Evolutionary conservation across 371 early-diverging fungal species (phyloP).

Genomic region (Umbelopsis sp.): DNA sequence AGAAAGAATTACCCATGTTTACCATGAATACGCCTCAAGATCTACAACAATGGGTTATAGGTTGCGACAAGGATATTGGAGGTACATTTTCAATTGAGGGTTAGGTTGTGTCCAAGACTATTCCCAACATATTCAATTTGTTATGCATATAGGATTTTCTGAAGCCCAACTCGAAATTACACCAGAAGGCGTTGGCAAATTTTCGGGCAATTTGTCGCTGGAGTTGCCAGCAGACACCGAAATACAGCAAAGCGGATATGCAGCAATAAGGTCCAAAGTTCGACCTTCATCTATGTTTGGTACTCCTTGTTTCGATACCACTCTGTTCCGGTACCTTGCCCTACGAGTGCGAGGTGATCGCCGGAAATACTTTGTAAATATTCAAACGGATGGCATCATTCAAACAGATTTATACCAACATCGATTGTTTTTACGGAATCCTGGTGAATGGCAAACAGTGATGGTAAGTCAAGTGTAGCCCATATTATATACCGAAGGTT

Average conservation of each 20-base stretch:
- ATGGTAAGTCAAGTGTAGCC: slow-evolving; percentile 58
- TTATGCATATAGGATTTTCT: slow-evolving; percentile 44
- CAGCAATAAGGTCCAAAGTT: slow-evolving; percentile 81
- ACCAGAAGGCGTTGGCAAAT: slow-evolving; percentile 61
- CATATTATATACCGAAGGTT: neutral
- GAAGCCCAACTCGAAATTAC: slow-evolving; percentile 64
- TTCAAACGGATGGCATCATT: slow-evolving; percentile 83
- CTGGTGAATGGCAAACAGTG: slow-evolving; percentile 91
- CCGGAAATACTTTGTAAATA: slow-evolving; percentile 87
- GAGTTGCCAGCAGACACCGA: slow-evolving; percentile 75
- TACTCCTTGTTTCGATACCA: slow-evolving; percentile 85
- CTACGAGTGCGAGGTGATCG: slow-evolving; percentile 80
- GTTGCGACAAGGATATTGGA: slow-evolving; percentile 92
- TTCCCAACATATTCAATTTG: slow-evolving; percentile 18
- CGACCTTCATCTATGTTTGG: slow-evolving; percentile 62
- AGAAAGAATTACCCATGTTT: slow-evolving; percentile 71
- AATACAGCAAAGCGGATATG: slow-evolving; percentile 89
- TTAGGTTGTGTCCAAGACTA: neutral
- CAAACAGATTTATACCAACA: slow-evolving; percentile 91
- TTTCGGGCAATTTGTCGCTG: slow-evolving; percentile 82
- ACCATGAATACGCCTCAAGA: slow-evolving; percentile 60
- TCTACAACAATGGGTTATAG: slow-evolving; percentile 77
- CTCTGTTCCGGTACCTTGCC: slow-evolving; percentile 82
- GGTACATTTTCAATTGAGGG: slow-evolving; percentile 35
- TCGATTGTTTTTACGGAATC: slow-evolving; percentile 79